phyloP scores from a whole-genome alignment of 2,329 filamentous ascomycete genomes.

The Colletotrichum paranaense region DNA sequence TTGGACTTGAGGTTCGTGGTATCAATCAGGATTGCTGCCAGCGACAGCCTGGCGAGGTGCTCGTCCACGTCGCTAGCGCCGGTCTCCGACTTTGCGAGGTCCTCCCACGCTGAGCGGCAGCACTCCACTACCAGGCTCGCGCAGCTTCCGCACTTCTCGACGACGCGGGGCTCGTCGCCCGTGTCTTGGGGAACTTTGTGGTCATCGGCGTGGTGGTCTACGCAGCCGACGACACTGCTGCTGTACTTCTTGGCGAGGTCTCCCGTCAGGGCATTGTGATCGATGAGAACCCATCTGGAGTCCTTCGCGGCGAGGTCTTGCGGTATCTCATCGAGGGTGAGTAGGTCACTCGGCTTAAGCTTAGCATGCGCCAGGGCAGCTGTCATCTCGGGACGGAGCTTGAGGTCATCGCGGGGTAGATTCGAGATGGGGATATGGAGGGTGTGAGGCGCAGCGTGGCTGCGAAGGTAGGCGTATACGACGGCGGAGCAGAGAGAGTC shows the following conservation, averaged over 20 bases:
- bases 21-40: conserved; percentile 80
- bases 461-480: conserved; percentile 79
- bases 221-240: conserved; percentile 68
- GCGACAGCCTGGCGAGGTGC: conserved; percentile 73
- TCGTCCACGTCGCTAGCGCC: conserved; percentile 54
- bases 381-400: conserved; percentile 78
- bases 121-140: conserved; percentile 75
- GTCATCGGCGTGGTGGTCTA: conserved; percentile 87
- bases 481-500: conserved; percentile 83
- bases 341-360: conserved; percentile 69
- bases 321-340: conserved; percentile 68
- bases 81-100: conserved; percentile 44
- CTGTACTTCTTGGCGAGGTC: conserved; percentile 65
- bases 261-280: conserved; percentile 81
- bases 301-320: conserved; percentile 60
- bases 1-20: conserved; percentile 72
- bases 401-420: conserved; percentile 74
- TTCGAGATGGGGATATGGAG: conserved; percentile 81
- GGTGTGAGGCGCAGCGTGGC: conserved; percentile 62
- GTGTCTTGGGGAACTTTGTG: conserved; percentile 57
- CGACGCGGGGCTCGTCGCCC: conserved; percentile 65
- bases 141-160: conserved; percentile 79
- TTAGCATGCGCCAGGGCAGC: conserved; percentile 72
- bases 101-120: conserved; percentile 68
- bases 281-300: conserved; percentile 79